Percentiles rank a stretch among this genome's conserved stretches.
Evolutionary conservation across 225 moss, liverwort and hornwort species (phyloP).

Genomic region (Rhytidiadelphus loreus): DNA sequence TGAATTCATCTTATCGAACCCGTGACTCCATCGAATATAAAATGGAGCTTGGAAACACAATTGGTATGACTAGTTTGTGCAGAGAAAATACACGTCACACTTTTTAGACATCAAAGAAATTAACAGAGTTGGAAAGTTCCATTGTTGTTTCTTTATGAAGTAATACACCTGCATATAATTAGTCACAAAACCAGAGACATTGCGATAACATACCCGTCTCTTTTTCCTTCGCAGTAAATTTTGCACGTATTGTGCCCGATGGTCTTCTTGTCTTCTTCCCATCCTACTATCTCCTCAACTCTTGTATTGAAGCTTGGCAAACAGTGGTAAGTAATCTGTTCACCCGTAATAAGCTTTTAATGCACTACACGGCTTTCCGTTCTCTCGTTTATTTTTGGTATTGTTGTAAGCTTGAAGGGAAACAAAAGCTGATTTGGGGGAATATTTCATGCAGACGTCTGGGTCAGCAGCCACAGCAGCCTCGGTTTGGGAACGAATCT

Average conservation of each 20-base stretch:
- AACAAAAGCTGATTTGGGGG: neutral
- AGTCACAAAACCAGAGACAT: neutral
- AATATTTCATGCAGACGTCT: constrained; percentile 15
- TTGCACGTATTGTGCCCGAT: constrained; percentile 95
- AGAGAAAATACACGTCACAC: neutral
- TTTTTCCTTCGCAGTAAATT: constrained; percentile 66
- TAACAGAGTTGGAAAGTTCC: neutral
- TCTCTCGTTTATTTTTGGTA: neutral
- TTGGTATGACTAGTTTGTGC: constrained; percentile 38
- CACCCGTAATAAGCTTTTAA: neutral
- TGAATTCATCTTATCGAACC: constrained; percentile 94
- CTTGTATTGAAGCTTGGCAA: constrained; percentile 97
- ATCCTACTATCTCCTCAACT: constrained; percentile 93
- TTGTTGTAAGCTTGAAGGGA: neutral
- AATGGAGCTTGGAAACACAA: constrained; percentile 90
- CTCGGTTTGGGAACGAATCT: constrained; percentile 93
- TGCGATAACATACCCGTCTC: neutral
- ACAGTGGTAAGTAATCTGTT: constrained; percentile 39
- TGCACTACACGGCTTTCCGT: neutral
- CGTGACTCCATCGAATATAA: constrained; percentile 91
- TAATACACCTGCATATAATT: neutral
- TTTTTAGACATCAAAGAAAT: neutral
- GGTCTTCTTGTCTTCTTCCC: constrained; percentile 97
- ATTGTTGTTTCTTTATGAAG: neutral
- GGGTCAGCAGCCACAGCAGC: constrained; percentile 35